phyloP scores from a whole-genome alignment of 208 protist genomes.

The Endotrypanum monterogeii region DNA sequence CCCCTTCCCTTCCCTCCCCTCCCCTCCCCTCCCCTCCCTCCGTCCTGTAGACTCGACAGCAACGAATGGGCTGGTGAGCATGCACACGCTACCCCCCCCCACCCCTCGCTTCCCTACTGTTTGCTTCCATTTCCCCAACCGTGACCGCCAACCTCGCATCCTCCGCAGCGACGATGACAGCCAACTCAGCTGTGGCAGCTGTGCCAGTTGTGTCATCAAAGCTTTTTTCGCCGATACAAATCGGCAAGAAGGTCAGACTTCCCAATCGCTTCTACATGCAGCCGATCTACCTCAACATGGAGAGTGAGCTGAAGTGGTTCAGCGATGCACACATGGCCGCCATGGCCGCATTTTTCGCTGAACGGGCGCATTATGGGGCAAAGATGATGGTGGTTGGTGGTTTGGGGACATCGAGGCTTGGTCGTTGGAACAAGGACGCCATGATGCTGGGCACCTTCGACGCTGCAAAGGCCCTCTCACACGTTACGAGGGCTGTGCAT shows the following conservation, averaged over 20 bases:
- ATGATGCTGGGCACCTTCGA: slow-evolving; percentile 76
- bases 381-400: slow-evolving; percentile 92
- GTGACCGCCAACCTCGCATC: slow-evolving; percentile 9
- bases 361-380: slow-evolving; percentile 83
- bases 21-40: too few species aligned
- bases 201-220: not conserved
- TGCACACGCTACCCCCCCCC: not conserved
- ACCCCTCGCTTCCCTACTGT: not conserved
- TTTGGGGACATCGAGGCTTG: slow-evolving; percentile 78
- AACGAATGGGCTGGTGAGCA: not conserved
- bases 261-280: slow-evolving; percentile 89
- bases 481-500: slow-evolving; percentile 90
- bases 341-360: slow-evolving; percentile 80
- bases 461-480: slow-evolving; percentile 65
- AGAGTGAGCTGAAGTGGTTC: slow-evolving; percentile 59
- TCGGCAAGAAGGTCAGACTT: slow-evolving; percentile 50
- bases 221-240: slow-evolving; percentile 69
- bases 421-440: slow-evolving; percentile 78
- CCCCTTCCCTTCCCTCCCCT: too few species aligned
- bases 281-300: slow-evolving; percentile 88
- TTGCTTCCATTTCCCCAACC: not conserved
- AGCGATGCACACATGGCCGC: slow-evolving; percentile 70
- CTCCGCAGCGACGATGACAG: not conserved
- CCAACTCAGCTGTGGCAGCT: not conserved
- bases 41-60: too few species aligned